A percentile compares a stretch with the other conserved stretches of the same genome.
Evolutionary conservation across 139 green algal genomes (phyloP).

Genomic region (Chlamydomonas eustigma): DNA sequence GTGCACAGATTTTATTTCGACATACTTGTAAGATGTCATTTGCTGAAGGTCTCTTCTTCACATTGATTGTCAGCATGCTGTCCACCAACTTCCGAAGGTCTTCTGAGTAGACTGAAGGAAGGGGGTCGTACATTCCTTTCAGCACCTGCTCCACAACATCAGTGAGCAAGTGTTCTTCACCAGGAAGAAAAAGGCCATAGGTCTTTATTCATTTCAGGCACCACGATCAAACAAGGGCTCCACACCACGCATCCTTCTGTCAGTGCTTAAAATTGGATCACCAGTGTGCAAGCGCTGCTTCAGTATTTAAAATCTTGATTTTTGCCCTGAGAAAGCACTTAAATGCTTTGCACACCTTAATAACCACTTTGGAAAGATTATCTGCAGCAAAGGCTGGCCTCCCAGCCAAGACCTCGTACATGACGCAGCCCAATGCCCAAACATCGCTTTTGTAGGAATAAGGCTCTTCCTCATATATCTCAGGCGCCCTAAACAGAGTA

Average conservation of each 20-base stretch:
- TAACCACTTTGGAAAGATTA: conserved; percentile 34
- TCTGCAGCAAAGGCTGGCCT: conserved; percentile 38
- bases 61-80: conserved; percentile 35
- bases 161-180: too few species aligned
- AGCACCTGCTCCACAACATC: too few species aligned
- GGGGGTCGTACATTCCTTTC: conserved; percentile 34
- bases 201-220: too few species aligned
- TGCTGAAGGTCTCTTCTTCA: conserved; percentile 21
- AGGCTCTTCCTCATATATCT: conserved; percentile 49
- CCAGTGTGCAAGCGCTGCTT: too few species aligned
- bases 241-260: too few species aligned
- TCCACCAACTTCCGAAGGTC: conserved; percentile 21
- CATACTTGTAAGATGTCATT: conserved; percentile 30
- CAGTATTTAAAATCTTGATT: background rate
- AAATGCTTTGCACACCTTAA: background rate
- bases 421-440: conserved; percentile 49
- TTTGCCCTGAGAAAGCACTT: background rate
- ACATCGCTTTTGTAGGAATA: conserved; percentile 48
- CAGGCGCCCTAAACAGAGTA: conserved; percentile 29
- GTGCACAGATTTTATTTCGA: conserved; percentile 21
- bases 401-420: conserved; percentile 48
- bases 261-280: too few species aligned
- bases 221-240: too few species aligned
- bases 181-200: too few species aligned
- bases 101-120: conserved; percentile 24